phyloP scores from a whole-genome alignment of 2,329 filamentous ascomycete species.

The Aureobasidium sp. region DNA sequence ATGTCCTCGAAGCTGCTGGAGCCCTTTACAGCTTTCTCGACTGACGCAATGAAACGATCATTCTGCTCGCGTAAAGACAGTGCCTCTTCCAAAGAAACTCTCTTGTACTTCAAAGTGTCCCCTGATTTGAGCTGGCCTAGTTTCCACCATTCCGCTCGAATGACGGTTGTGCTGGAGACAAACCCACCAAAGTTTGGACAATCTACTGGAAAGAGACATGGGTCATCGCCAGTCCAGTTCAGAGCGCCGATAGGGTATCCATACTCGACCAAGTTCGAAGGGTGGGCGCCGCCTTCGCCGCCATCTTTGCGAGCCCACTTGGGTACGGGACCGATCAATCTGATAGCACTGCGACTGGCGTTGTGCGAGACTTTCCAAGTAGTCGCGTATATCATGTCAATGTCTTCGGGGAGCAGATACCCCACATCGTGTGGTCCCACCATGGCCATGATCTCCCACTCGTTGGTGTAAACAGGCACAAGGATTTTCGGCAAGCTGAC shows the following conservation, averaged over 20 bases:
- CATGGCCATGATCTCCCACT: constrained; percentile 48
- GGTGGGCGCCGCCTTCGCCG: constrained; percentile 55
- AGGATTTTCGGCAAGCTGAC: constrained; percentile 36
- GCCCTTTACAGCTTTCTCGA: constrained; percentile 34
- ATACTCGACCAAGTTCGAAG: constrained; percentile 44
- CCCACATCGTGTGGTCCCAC: constrained; percentile 49
- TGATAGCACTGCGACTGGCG: constrained; percentile 50
- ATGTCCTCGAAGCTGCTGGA: constrained; percentile 26
- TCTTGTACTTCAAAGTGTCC: constrained; percentile 43
- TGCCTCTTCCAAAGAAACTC: constrained; percentile 45
- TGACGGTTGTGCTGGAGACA: constrained; percentile 46
- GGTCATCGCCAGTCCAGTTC: constrained; percentile 54
- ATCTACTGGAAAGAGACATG: constrained; percentile 52
- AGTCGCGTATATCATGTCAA: constrained; percentile 48
- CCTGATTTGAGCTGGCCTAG: constrained; percentile 53
- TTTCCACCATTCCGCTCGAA: constrained; percentile 52
- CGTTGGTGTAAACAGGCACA: constrained; percentile 39
- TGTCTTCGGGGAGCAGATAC: constrained; percentile 42
- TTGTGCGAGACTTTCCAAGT: constrained; percentile 56
- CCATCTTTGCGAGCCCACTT: constrained; percentile 51
- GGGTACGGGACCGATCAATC: constrained; percentile 49
- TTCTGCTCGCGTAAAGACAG: constrained; percentile 35
- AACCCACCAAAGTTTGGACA: constrained; percentile 54
- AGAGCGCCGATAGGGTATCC: constrained; percentile 50
- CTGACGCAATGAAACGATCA: constrained; percentile 36